Percentiles rank a stretch among this genome's conserved stretches.
These are phyloP conservation scores for Cyclotella cryptica DNA, from an alignment of 108 stramenopile species.

Conservation along the genomic window DNA sequence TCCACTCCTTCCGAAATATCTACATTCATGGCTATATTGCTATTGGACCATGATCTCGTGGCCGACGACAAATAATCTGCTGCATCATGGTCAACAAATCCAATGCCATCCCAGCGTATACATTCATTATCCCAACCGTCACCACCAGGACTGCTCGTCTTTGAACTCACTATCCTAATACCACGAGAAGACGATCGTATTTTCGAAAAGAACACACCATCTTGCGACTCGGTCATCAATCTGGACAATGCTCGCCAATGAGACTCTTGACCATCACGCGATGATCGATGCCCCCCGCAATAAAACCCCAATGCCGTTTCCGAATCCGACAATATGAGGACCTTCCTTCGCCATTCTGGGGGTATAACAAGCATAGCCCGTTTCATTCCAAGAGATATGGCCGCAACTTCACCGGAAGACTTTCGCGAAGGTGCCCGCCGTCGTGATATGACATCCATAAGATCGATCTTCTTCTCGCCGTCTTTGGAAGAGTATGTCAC, in stretches of 20 bases:
- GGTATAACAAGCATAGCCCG: conserved; percentile 33
- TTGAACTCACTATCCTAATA: conserved; percentile 7
- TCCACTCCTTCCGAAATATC: not conserved
- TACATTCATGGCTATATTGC: not conserved
- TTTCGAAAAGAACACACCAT: conserved; percentile 39
- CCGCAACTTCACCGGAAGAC: conserved; percentile 43
- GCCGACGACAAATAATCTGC: conserved; percentile 44
- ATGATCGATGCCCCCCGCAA: not conserved
- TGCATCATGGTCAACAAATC: conserved; percentile 49
- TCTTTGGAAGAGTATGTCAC: not conserved
- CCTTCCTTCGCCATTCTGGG: conserved; percentile 11
- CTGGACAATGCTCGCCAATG: conserved; percentile 22
- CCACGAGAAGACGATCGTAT: conserved; percentile 47
- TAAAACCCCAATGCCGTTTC: conserved; percentile 41
- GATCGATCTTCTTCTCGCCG: conserved; percentile 15
- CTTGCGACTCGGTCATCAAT: conserved; percentile 33
- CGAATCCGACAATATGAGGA: conserved; percentile 47
- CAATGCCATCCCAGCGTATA: conserved; percentile 36
- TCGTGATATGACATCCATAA: conserved; percentile 28
- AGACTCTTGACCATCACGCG: conserved; percentile 27
- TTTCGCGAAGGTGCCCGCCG: conserved; percentile 25
- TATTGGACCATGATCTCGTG: conserved; percentile 33
- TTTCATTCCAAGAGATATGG: conserved; percentile 44
- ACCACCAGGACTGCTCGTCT: not conserved
- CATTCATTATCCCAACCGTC: not conserved